A percentile compares a stretch with the other conserved stretches of the same genome.
Evolutionary conservation across 805 yeast genomes (phyloP).

Genomic region (Nakazawaea sp.): DNA sequence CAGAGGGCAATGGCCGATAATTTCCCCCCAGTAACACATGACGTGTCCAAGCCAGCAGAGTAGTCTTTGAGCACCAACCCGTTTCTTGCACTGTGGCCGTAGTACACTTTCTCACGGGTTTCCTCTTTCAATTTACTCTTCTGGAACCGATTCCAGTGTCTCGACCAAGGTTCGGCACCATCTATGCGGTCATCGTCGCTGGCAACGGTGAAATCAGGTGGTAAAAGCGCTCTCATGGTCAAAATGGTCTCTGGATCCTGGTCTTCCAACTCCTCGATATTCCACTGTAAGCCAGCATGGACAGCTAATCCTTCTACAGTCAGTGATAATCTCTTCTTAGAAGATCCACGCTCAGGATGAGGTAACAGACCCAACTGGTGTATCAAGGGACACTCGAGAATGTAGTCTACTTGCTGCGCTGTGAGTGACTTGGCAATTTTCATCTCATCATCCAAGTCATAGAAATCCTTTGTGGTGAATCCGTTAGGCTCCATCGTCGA

Average conservation of each 20-base stretch:
- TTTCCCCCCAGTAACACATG: slow-evolving; percentile 71
- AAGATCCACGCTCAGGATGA: slow-evolving; percentile 23
- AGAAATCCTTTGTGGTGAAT: slow-evolving; percentile 14
- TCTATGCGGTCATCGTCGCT: slow-evolving; percentile 34
- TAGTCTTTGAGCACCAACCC: slow-evolving; percentile 62
- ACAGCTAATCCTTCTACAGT: slow-evolving; percentile 50
- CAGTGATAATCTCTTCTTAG: slow-evolving; percentile 11
- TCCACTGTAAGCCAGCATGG: slow-evolving; percentile 81
- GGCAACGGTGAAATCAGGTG: slow-evolving; percentile 54
- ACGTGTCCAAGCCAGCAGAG: slow-evolving; percentile 77
- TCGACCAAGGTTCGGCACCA: slow-evolving; percentile 25
- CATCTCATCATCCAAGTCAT: slow-evolving; percentile 30
- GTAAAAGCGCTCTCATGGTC: slow-evolving; percentile 62
- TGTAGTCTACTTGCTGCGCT: slow-evolving; percentile 53
- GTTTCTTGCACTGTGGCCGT: slow-evolving; percentile 84
- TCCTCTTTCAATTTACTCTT: slow-evolving; percentile 8
- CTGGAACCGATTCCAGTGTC: slow-evolving; percentile 24
- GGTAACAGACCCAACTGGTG: slow-evolving; percentile 56
- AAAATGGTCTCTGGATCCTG: slow-evolving; percentile 60
- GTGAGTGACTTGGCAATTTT: slow-evolving; percentile 46
- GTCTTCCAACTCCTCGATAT: slow-evolving; percentile 37
- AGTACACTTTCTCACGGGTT: slow-evolving; percentile 43
- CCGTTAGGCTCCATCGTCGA: slow-evolving; percentile 12
- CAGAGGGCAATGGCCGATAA: slow-evolving; percentile 57
- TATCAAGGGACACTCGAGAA: slow-evolving; percentile 55